These are phyloP conservation scores for Tetrapisispora taiwanensis DNA, from an alignment of 805 yeast genomes.

Conservation along the genomic window DNA sequence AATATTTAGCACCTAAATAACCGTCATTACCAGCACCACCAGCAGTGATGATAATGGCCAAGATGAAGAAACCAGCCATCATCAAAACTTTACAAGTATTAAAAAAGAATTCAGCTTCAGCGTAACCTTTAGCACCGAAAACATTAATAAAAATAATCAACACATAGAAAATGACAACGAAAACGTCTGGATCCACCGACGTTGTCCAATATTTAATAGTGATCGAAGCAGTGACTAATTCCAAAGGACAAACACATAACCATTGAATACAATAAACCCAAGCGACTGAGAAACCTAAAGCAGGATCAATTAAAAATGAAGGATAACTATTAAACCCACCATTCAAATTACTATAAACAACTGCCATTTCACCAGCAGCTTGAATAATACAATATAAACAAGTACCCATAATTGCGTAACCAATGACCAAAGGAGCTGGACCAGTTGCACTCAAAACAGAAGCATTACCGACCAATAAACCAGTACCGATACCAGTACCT, in stretches of 20 bases:
- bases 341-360: constrained; percentile 47
- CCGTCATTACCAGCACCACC: constrained; percentile 51
- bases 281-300: constrained; percentile 62
- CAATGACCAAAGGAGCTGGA: constrained; percentile 51
- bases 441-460: constrained; percentile 49
- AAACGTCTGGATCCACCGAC: constrained; percentile 43
- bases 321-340: constrained; percentile 55
- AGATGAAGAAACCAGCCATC: constrained; percentile 48
- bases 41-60: constrained; percentile 44
- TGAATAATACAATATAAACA: constrained; percentile 51
- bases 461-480: constrained; percentile 63
- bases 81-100: constrained; percentile 49
- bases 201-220: constrained; percentile 45
- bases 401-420: constrained; percentile 50
- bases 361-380: constrained; percentile 63
- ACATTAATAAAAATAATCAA: constrained; percentile 39
- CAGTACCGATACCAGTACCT: constrained; percentile 70
- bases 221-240: constrained; percentile 53
- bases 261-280: constrained; percentile 62
- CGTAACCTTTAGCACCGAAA: constrained; percentile 50
- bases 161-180: constrained; percentile 49
- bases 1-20: constrained; percentile 47
- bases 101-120: constrained; percentile 59
- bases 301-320: constrained; percentile 53
- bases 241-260: constrained; percentile 56